phyloP scores from a whole-genome alignment of 305 asterid species.

The Solanum hybrid region DNA sequence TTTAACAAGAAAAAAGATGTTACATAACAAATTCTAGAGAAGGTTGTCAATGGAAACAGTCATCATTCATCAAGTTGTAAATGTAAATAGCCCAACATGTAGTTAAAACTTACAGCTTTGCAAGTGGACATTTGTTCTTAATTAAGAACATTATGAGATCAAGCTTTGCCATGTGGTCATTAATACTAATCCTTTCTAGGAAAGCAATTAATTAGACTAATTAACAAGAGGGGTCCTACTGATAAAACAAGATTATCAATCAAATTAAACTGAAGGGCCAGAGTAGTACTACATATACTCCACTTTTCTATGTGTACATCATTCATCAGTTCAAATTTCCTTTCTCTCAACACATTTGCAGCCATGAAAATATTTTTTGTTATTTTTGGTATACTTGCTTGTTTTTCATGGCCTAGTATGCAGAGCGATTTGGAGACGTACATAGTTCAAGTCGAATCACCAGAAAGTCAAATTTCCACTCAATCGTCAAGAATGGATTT shows the following conservation, averaged over 20 bases:
- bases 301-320: not conserved
- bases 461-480: not conserved
- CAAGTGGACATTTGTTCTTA: not conserved
- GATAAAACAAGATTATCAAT: not conserved
- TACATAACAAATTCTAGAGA: not conserved
- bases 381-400: not conserved
- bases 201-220: not conserved
- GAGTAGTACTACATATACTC: not conserved
- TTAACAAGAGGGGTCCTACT: not conserved
- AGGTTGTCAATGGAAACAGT: not conserved
- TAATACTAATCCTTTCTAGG: not conserved
- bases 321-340: not conserved
- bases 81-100: not conserved
- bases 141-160: not conserved
- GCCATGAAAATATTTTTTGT: constrained; percentile 1
- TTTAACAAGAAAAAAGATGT: not conserved
- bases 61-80: not conserved
- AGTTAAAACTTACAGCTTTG: not conserved
- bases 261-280: not conserved
- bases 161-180: not conserved
- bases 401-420: not conserved
- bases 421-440: constrained; percentile 8
- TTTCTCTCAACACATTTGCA: not conserved
- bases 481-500: not conserved
- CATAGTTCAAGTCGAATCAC: constrained; percentile 15